These are phyloP conservation scores for Cytospora piceicola DNA, from an alignment of 2,329 filamentous ascomycete species.

Conservation along the genomic window DNA sequence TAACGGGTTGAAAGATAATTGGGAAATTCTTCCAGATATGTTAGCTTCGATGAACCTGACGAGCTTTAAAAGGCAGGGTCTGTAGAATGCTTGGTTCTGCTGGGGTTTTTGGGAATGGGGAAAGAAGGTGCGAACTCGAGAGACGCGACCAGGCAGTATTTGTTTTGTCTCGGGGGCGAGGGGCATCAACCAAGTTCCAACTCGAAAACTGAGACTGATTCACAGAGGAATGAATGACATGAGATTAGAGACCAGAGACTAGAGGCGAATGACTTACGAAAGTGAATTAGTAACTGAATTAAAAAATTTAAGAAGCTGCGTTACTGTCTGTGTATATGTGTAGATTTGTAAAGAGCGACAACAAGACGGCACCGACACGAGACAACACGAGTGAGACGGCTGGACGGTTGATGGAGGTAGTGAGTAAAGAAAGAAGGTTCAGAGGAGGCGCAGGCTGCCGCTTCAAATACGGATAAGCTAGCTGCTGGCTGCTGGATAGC, in stretches of 20 bases:
- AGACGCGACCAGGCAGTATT: constrained; percentile 10
- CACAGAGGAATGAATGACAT: constrained; percentile 15
- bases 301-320: neutral
- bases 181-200: neutral
- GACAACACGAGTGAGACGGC: neutral
- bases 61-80: neutral
- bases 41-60: neutral
- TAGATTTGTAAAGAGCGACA: constrained; percentile 26
- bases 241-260: neutral
- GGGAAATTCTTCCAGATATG: neutral
- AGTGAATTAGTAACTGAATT: constrained; percentile 11
- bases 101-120: constrained; percentile 5
- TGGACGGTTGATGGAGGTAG: constrained; percentile 9
- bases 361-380: constrained; percentile 15
- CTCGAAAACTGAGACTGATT: constrained; percentile 1
- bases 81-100: neutral
- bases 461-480: constrained; percentile 22
- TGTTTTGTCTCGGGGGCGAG: constrained; percentile 1
- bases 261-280: constrained; percentile 18
- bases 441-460: constrained; percentile 10
- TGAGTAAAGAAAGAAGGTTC: neutral
- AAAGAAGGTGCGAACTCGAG: constrained; percentile 9
- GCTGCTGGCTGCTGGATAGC: neutral
- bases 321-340: neutral
- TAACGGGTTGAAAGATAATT: constrained; percentile 14